Evolutionary conservation across 768 basidiomycete genomes (phyloP), one percentile per base, ranked within the genome.

Genomic region (Tulasnella sp.): DNA sequence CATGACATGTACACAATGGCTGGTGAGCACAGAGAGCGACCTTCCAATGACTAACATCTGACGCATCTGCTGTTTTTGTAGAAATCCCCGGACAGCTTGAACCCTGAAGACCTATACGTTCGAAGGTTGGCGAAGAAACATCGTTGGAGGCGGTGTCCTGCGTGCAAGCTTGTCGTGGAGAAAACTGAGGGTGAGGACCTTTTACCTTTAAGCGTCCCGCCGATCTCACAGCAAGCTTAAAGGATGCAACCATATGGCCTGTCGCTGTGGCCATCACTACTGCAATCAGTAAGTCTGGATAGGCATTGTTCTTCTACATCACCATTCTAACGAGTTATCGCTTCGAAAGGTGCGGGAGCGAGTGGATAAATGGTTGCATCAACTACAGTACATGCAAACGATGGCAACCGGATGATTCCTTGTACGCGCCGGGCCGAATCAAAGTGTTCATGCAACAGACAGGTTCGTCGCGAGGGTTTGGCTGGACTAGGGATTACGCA

Each of bases 231-330:
- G 17, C 42, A 11, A 41, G 11, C 3, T 35, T 6, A n/a, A 35
- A 72, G 71, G 71, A 35, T 72, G 71, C 35, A 26, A 35, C 40
- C 71, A 72, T 40, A 72, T 72, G 36, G 62, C 71, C 9, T 72
- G 71, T 32, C 37, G 39, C 16, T 72, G 71, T 62, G 44, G 44
- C 17, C 71, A 72, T 29, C 39, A 72, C 9, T 72, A 66, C 40
- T 72, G 71, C 62, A 59, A 72, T 36, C 52, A 47, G 71, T 72
- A 64, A 40, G 62, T 17, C 3, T n/a, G n/a, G n/a, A n/a, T 26
- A 65, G 39, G 34, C 22, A 26, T 7, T 37, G 22, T 5, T 12
- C 12, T n/a, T 16, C 32, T 37, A 1, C 12, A 37, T 9, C 6
- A 1, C 34, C 26, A n/a, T 40, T 40, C 29, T 65, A 9, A n/a